A percentile compares a stretch with the other conserved stretches of the same genome.
These are phyloP conservation scores for Cardamine chenopodiifolia DNA, from an alignment of 345 rosid genomes.

Conservation along the genomic window DNA sequence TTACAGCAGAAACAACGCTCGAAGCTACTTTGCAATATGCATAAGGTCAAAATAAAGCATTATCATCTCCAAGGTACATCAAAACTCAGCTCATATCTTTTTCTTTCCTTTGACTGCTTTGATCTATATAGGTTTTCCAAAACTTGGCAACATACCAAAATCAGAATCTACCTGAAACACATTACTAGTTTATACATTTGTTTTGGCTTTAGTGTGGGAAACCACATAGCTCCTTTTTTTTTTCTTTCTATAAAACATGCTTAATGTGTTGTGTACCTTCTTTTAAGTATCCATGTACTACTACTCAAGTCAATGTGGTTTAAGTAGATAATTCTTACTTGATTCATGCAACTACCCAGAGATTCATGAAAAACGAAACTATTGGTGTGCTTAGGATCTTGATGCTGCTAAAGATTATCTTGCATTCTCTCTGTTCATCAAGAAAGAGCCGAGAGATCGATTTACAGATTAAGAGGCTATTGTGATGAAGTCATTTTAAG, in stretches of 20 bases:
- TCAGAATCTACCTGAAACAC: background rate
- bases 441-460: background rate
- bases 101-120: slow-evolving; percentile 2
- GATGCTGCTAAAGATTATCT: slow-evolving; percentile 14
- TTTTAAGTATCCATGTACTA: background rate
- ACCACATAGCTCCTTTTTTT: background rate
- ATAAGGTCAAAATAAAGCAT: slow-evolving; percentile 74
- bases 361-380: slow-evolving; percentile 1
- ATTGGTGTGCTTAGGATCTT: slow-evolving; percentile 5
- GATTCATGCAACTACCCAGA: background rate
- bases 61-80: slow-evolving; percentile 56
- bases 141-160: slow-evolving; percentile 12
- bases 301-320: slow-evolving; percentile 22
- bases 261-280: background rate
- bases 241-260: background rate
- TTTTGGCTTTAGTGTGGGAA: background rate
- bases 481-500: background rate
- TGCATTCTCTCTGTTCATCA: background rate
- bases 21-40: slow-evolving; percentile 89
- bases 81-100: slow-evolving; percentile 4
- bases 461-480: background rate
- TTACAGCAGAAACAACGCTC: slow-evolving; percentile 86
- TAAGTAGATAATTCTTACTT: slow-evolving; percentile 1
- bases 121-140: slow-evolving; percentile 13
- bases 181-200: background rate